These are phyloP conservation scores for Priceomyces melissophilus DNA, from an alignment of 805 yeast genomes.

Conservation along the genomic window DNA sequence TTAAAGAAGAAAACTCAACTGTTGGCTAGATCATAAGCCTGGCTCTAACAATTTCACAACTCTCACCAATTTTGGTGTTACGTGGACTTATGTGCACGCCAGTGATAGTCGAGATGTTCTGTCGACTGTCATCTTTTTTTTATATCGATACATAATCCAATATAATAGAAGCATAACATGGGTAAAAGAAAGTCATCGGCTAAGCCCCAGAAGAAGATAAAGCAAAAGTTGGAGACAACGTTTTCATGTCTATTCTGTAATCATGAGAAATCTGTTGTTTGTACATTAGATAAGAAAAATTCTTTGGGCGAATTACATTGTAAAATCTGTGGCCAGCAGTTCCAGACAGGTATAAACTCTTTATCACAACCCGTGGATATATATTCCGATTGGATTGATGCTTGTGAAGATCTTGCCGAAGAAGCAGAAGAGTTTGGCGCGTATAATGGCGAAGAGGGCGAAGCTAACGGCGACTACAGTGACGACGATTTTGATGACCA, in stretches of 20 bases:
- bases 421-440: slow-evolving; percentile 39
- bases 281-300: slow-evolving; percentile 82
- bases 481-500: slow-evolving; percentile 30
- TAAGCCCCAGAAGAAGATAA: slow-evolving; percentile 74
- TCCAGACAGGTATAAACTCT: slow-evolving; percentile 83
- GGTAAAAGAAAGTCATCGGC: slow-evolving; percentile 83
- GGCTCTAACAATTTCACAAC: too few relatives aligned
- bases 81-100: too few relatives aligned
- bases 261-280: slow-evolving; percentile 88
- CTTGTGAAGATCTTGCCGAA: slow-evolving; percentile 84
- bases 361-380: slow-evolving; percentile 90
- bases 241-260: slow-evolving; percentile 93
- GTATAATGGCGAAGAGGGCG: slow-evolving; percentile 13
- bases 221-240: slow-evolving; percentile 73
- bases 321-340: slow-evolving; percentile 90
- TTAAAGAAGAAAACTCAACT: slow-evolving; percentile 43
- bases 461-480: slow-evolving; percentile 25
- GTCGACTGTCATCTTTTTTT: too few relatives aligned
- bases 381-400: slow-evolving; percentile 97
- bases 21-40: slow-evolving; percentile 10
- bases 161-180: slow-evolving; percentile 25
- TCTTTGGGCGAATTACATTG: slow-evolving; percentile 82
- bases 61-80: too few relatives aligned
- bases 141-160: too few relatives aligned
- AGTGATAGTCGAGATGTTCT: too few relatives aligned